Conservation (phyloP, 192 early-diverging fungal species). For the Coemansia sp. region DNA sequence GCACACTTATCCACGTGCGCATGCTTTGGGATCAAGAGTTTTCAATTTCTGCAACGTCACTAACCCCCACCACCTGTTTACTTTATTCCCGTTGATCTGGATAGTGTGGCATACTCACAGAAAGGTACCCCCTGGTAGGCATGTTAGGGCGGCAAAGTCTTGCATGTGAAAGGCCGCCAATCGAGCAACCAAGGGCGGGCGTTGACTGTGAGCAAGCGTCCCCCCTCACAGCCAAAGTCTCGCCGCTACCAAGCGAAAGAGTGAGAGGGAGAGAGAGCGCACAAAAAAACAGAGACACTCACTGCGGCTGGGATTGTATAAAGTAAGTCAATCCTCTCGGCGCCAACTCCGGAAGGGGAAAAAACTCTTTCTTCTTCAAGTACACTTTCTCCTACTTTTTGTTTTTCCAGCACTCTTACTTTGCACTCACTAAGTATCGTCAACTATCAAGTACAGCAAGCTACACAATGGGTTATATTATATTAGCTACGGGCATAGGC, state of each 20-base stretch:
- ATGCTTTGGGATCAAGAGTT: not conserved
- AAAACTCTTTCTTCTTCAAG: not conserved
- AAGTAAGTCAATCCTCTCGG: not conserved
- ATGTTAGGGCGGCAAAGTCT: not conserved
- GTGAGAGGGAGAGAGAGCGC: not conserved
- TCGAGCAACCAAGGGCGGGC: not conserved
- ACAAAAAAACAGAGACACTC: not conserved
- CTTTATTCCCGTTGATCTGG: not conserved
- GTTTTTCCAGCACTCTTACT: not conserved
- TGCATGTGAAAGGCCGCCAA: constrained; percentile 10
- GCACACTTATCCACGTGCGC: not conserved
- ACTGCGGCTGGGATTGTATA: constrained; percentile 1
- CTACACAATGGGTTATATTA: not conserved
- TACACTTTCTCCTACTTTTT: not conserved
- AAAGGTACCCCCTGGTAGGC: not conserved
- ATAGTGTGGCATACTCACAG: not conserved
- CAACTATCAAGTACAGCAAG: not conserved
- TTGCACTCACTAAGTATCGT: not conserved
- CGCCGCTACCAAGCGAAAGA: constrained; percentile 1
- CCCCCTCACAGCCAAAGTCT: not conserved
- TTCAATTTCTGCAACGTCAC: not conserved
- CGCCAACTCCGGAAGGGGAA: not conserved
- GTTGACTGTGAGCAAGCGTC: not conserved
- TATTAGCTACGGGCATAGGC: not conserved
- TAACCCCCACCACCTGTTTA: not conserved